Evolutionary conservation across 352 stramenopile species (phyloP).

Genomic region (Halophytophthora polymorphica): DNA sequence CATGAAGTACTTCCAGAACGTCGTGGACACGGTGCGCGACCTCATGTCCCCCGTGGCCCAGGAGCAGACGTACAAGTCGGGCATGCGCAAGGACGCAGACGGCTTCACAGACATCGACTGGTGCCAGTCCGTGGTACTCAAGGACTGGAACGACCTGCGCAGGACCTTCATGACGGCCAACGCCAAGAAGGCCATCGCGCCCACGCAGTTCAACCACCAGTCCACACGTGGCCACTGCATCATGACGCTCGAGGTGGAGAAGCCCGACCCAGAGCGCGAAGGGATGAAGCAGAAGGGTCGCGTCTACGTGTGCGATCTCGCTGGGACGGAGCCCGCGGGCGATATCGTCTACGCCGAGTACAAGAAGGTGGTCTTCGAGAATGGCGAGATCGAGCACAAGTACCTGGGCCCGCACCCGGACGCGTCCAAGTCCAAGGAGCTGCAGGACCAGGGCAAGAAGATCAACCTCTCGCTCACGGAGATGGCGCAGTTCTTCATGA

Average conservation of each 20-base stretch:
- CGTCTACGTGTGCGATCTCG: conserved; percentile 93
- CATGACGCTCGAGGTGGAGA: conserved; percentile 94
- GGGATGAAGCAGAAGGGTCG: conserved; percentile 88
- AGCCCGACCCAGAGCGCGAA: conserved; percentile 87
- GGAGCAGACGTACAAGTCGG: conserved; percentile 94
- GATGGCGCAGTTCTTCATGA: conserved; percentile 97
- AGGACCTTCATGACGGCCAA: conserved; percentile 91
- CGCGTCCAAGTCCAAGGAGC: conserved; percentile 90
- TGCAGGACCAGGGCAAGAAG: conserved; percentile 95
- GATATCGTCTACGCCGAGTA: conserved; percentile 94
- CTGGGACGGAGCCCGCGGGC: conserved; percentile 90
- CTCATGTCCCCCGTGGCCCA: conserved; percentile 92
- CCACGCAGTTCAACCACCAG: conserved; percentile 94
- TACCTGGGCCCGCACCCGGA: conserved; percentile 88
- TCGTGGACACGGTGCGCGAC: conserved; percentile 94
- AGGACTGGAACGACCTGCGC: conserved; percentile 93
- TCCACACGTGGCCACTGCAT: conserved; percentile 93
- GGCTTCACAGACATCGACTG: conserved; percentile 96
- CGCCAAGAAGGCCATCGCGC: conserved; percentile 90
- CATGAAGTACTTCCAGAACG: conserved; percentile 98
- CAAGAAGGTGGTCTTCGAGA: conserved; percentile 90
- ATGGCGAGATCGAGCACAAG: conserved; percentile 92
- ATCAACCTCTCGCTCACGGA: conserved; percentile 95
- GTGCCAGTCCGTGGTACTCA: conserved; percentile 90
- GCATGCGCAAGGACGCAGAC: conserved; percentile 93